Evolutionary conservation across 2,329 filamentous ascomycete species (phyloP), one percentile per base, ranked within the genome.

Genomic region (Penicillium hordei): DNA sequence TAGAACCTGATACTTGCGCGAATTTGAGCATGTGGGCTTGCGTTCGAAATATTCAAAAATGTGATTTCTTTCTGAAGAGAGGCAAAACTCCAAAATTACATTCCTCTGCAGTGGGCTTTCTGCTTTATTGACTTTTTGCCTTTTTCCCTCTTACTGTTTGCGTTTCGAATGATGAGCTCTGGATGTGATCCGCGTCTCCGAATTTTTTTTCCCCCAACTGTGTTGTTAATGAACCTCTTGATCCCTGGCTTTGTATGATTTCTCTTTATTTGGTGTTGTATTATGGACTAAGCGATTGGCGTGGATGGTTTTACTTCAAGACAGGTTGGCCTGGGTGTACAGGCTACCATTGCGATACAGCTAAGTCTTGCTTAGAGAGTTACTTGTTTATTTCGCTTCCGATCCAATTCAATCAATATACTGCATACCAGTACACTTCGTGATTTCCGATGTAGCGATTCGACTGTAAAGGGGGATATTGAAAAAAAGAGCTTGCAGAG

Each of bases 241-340:
- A 25, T 52, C 40, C 36, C 43, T 51, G 60, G 52, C 44, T 59
- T 61, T 55, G 60, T 63, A 57, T 61, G 54, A 46, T 55, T 56
- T 57, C 55, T 49, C 50, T 44, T 52, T 40, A 50, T 51, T 57
- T 51, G 58, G 61, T 62, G 62, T 61, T 64, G 40, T 54, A 52
- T 60, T 65, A 57, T 53, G 58, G 49, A 45, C 34, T 60, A 58
- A 61, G 65, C 61, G 63, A 68, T 60, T 52, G 69, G 68, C 67
- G 64, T 59, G 61, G 58, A 61, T 60, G 67, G 58, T 57, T 63
- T 62, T 62, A 38, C 62, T 55, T 48, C 25, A 63, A 64, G 61
- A 68, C 44, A 53, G 57, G 57, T 62, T 57, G 36, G 59, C 49
- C 58, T 54, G 52, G 61, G 57, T 59, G 50, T 58, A 50, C 52